Evolutionary conservation across 2,329 filamentous ascomycete species (phyloP).

Genomic region (Penicillium glabrum): DNA sequence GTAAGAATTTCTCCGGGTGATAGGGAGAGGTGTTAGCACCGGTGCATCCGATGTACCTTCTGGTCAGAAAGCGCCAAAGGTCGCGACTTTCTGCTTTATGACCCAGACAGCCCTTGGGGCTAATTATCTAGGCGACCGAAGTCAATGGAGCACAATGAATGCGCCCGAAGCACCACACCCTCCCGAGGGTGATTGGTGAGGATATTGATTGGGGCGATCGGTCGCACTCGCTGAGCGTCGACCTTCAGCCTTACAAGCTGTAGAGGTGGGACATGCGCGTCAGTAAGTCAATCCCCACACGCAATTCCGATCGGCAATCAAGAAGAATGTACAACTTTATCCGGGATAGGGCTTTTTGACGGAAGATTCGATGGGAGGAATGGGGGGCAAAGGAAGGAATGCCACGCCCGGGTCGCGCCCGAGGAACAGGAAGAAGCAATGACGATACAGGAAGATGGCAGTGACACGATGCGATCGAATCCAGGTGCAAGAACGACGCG

Average conservation of each 20-base stretch:
- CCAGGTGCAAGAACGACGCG: slow-evolving; percentile 10
- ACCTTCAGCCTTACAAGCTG: slow-evolving; percentile 20
- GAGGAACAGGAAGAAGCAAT: slow-evolving; percentile 13
- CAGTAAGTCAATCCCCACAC: slow-evolving; percentile 7
- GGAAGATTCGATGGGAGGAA: slow-evolving; percentile 24
- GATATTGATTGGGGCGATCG: slow-evolving; percentile 19
- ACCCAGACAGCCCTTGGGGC: background rate
- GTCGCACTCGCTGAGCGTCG: slow-evolving; percentile 25
- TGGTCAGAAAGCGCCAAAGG: slow-evolving; percentile 21
- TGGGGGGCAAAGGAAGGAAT: slow-evolving; percentile 18
- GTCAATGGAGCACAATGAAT: slow-evolving; percentile 24
- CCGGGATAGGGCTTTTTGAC: slow-evolving; percentile 15
- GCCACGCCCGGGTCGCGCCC: slow-evolving; percentile 15
- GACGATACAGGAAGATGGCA: slow-evolving; percentile 5
- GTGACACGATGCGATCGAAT: background rate
- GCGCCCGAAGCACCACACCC: slow-evolving; percentile 22
- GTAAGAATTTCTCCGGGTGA: slow-evolving; percentile 10
- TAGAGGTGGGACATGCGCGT: slow-evolving; percentile 13
- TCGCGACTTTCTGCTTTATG: slow-evolving; percentile 12
- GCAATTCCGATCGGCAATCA: slow-evolving; percentile 17
- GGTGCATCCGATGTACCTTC: slow-evolving; percentile 64
- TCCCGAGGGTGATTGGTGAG: slow-evolving; percentile 23
- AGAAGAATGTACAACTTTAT: slow-evolving; percentile 17
- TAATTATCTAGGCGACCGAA: background rate
- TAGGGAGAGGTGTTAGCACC: slow-evolving; percentile 50